Percentiles rank a stretch among this genome's conserved stretches.
phyloP scores from a whole-genome alignment of 2,329 filamentous ascomycete genomes.

The Aspergillus luchuensis region DNA sequence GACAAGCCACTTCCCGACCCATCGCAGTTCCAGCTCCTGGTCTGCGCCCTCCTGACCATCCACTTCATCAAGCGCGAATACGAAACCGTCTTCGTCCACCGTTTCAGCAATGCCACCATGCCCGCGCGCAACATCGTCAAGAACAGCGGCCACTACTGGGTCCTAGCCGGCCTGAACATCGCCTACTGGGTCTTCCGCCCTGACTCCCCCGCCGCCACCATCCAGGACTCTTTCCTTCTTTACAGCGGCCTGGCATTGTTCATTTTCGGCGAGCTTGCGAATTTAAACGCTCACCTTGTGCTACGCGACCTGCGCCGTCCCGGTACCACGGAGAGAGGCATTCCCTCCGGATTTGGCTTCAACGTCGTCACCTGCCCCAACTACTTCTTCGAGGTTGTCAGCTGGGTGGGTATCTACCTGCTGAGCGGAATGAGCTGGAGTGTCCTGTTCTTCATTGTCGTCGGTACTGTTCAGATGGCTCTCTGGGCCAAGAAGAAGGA shows the following conservation, averaged over 20 bases:
- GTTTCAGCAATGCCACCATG: slow-evolving; percentile 95
- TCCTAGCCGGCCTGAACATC: slow-evolving; percentile 75
- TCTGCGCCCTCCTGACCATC: slow-evolving; percentile 70
- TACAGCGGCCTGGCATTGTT: slow-evolving; percentile 72
- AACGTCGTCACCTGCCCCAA: slow-evolving; percentile 90
- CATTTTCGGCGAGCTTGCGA: slow-evolving; percentile 75
- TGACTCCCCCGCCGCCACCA: slow-evolving; percentile 63
- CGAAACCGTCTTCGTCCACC: slow-evolving; percentile 92
- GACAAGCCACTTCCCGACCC: slow-evolving; percentile 50
- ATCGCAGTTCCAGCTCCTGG: slow-evolving; percentile 71
- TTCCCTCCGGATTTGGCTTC: slow-evolving; percentile 85
- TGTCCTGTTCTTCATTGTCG: slow-evolving; percentile 72
- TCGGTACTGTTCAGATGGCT: slow-evolving; percentile 78
- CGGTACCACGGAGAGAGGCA: slow-evolving; percentile 82
- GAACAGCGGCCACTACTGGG: slow-evolving; percentile 95
- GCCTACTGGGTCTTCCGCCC: slow-evolving; percentile 85
- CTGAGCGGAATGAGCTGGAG: slow-evolving; percentile 74
- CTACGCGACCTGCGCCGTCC: slow-evolving; percentile 74
- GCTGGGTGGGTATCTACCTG: slow-evolving; percentile 82
- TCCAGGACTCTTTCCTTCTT: slow-evolving; percentile 57
- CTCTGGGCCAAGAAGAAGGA: slow-evolving; percentile 92
- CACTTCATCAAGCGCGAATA: slow-evolving; percentile 96
- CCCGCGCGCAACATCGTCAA: slow-evolving; percentile 87
- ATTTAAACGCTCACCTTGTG: slow-evolving; percentile 77
- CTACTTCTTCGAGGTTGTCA: slow-evolving; percentile 88